These are phyloP conservation scores for Aspergillus luchuensis DNA, from an alignment of 2,329 filamentous ascomycete genomes.

Conservation along the genomic window DNA sequence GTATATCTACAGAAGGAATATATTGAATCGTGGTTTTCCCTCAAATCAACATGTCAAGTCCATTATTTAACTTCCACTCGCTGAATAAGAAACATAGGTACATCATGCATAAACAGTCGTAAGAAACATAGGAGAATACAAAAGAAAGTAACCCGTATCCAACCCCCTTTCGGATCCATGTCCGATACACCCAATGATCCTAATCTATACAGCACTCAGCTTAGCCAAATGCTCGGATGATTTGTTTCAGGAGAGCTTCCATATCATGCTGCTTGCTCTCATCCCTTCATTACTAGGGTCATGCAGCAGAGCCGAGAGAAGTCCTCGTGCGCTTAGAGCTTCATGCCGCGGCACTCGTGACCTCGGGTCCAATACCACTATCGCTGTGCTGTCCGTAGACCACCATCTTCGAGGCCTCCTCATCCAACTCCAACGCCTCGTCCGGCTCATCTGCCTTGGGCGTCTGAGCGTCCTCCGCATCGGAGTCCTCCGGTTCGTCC, in stretches of 20 bases:
- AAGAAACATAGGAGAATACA: slow-evolving; percentile 28
- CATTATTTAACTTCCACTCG: not conserved
- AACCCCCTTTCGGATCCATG: not conserved
- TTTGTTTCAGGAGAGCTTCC: slow-evolving; percentile 24
- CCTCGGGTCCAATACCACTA: slow-evolving; percentile 35
- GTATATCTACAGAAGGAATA: not conserved
- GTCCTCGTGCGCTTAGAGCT: not conserved
- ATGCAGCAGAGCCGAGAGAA: not conserved
- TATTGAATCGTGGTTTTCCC: not conserved
- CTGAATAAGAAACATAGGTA: not conserved
- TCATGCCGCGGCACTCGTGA: slow-evolving; percentile 22
- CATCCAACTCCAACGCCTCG: slow-evolving; percentile 21
- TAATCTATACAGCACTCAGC: slow-evolving; percentile 5
- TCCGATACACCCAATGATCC: not conserved
- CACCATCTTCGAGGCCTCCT: slow-evolving; percentile 31
- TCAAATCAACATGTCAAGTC: not conserved
- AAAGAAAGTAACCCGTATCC: slow-evolving; percentile 15
- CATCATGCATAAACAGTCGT: slow-evolving; percentile 12
- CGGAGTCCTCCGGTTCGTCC: slow-evolving; percentile 23
- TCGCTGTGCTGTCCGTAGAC: slow-evolving; percentile 32
- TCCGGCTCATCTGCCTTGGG: slow-evolving; percentile 20
- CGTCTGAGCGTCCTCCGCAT: slow-evolving; percentile 16
- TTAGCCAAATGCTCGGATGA: slow-evolving; percentile 19
- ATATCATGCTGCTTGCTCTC: slow-evolving; percentile 1
- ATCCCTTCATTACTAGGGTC: not conserved